Evolutionary conservation across 139 green algal genomes (phyloP).

Genomic region (Eudorina sp.): DNA sequence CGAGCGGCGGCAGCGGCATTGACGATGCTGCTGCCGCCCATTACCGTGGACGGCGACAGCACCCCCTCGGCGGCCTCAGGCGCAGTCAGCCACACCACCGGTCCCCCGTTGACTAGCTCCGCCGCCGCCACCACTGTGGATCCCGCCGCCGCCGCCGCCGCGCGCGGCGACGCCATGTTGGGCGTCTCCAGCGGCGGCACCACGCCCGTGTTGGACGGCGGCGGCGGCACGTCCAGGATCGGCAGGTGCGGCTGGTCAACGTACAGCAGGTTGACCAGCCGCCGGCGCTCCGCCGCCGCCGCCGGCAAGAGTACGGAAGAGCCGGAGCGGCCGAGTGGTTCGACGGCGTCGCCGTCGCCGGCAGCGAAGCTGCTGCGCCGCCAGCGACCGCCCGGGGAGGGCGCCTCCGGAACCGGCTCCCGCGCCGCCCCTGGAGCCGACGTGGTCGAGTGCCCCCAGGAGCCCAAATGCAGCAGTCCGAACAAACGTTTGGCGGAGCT

Average conservation of each 20-base stretch:
- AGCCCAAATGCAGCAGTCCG: neutral
- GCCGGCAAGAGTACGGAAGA: slow-evolving; percentile 4
- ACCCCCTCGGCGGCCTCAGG: neutral
- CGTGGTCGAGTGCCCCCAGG: neutral
- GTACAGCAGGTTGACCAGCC: neutral
- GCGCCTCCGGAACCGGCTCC: neutral
- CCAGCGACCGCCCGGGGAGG: neutral
- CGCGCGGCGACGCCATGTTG: neutral
- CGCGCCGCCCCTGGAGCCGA: neutral
- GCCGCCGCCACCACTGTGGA: neutral
- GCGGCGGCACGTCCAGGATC: slow-evolving; percentile 1
- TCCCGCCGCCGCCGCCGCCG: slow-evolving; percentile 1
- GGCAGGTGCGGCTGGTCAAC: neutral
- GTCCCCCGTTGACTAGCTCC: neutral
- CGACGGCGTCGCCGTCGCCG: neutral
- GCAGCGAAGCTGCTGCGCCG: neutral
- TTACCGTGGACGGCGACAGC: neutral
- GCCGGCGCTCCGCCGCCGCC: neutral
- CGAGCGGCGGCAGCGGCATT: neutral
- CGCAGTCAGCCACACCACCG: neutral
- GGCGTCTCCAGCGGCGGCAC: neutral
- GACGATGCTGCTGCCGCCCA: neutral
- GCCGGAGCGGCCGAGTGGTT: neutral
- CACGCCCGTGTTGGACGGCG: neutral
- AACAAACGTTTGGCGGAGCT: neutral